These are phyloP conservation scores for Aspergillus sp. DNA, from an alignment of 2,329 filamentous ascomycete species.

Conservation along the genomic window DNA sequence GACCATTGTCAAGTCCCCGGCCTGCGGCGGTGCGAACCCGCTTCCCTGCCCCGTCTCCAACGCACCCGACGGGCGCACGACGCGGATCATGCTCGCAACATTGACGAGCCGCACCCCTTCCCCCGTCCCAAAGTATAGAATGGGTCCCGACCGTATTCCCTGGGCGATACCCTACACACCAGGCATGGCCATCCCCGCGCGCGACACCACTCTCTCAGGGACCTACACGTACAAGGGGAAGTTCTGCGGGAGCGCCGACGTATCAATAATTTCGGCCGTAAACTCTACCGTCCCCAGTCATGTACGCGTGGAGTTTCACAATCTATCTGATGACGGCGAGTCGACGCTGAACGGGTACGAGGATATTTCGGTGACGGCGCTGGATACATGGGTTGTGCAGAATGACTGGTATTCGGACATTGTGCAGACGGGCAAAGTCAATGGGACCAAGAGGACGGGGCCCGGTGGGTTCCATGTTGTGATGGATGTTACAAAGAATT, in stretches of 20 bases:
- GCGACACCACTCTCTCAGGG: conserved; percentile 2
- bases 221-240: conserved; percentile 25
- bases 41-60: conserved; percentile 48
- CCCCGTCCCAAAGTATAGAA: conserved; percentile 25
- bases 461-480: conserved; percentile 44
- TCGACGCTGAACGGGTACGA: conserved; percentile 42
- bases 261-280: conserved; percentile 1
- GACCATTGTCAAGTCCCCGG: conserved; percentile 42
- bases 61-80: conserved; percentile 42
- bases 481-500: conserved; percentile 46
- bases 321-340: conserved; percentile 44
- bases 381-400: conserved; percentile 25
- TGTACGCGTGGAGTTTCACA: conserved; percentile 40
- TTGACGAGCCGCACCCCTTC: conserved; percentile 40
- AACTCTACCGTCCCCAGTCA: conserved; percentile 20
- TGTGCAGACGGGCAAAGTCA: conserved; percentile 34
- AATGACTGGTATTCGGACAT: conserved; percentile 49
- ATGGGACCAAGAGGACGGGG: conserved; percentile 46
- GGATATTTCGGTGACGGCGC: conserved; percentile 33
- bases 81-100: conserved; percentile 50
- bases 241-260: conserved; percentile 19
- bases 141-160: conserved; percentile 26
- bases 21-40: conserved; percentile 52
- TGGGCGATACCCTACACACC: conserved; percentile 24
- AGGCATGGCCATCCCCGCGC: conserved; percentile 7